Base-by-base conservation (phyloP, 768 basidiomycete species). In the Serpula lacrymans region DNA sequence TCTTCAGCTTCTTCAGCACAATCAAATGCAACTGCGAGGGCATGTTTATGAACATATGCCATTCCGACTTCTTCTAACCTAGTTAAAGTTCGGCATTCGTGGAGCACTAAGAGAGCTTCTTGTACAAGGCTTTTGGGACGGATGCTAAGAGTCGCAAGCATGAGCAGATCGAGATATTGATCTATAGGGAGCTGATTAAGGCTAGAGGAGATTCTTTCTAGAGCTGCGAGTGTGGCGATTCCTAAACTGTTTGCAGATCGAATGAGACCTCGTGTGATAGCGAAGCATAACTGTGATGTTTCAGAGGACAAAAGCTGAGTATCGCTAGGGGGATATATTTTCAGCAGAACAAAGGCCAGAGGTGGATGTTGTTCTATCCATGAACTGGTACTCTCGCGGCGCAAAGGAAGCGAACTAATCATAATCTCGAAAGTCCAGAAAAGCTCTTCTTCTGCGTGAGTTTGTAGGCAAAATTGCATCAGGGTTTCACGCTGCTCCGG, bases 1-100 rank as follows among this genome's bases (percentile, higher is more conserved):
- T 82, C 79, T 1, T 72, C 72, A 5, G 81, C 82, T 49, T 84
- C 82, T 48, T 84, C 80, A 2, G 77, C 78, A 10, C 78, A 69
- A 44, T 84, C 82, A 42, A 80, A 81, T 1, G 71, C 72, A 21
- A 84, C 67, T 5, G 71, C 74, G 1, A 83, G 65, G 0, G 75
- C 73, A 24, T 79, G 71, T 37, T 75, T 77, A 48, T 75, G 74
- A 1, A 69, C 71, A 50, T 84, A 78, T n/a, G 55, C 52, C 1
- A 52, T 54, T 11, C 56, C 50, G 4, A 55, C 41, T 3, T 57
- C 46, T 39, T 32, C 34, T 58, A 41, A 42, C 52, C 52, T 40
- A 45, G 48, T 45, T 4, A 23, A 41, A 2, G 46, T 41, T 2
- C 72, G 68, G 22, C 64, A 64, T 26, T 80, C 81, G 46, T 80